These are phyloP conservation scores for Wolfiporia cocos DNA, from an alignment of 1,284 basidiomycete genomes.

Conservation along the genomic window DNA sequence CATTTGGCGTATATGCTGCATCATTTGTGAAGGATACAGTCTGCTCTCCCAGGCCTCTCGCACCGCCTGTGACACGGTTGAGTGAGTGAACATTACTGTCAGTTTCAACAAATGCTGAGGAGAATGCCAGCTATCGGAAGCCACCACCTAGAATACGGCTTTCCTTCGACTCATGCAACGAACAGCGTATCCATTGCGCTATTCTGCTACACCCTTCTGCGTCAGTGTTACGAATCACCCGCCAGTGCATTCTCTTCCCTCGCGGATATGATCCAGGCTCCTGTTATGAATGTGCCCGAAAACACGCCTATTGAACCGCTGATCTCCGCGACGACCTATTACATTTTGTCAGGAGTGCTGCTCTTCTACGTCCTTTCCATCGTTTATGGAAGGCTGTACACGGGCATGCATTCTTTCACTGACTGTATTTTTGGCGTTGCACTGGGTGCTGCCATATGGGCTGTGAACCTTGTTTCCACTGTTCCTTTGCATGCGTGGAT, in stretches of 20 bases:
- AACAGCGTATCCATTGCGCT: slow-evolving; percentile 88
- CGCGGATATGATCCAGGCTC: too few relatives aligned
- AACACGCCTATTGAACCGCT: too few relatives aligned
- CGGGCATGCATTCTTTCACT: slow-evolving; percentile 85
- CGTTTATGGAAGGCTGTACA: slow-evolving; percentile 87
- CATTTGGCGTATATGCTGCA: slow-evolving; percentile 78
- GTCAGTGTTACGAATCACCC: slow-evolving; percentile 37
- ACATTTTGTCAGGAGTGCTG: slow-evolving; percentile 39
- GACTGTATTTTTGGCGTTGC: slow-evolving; percentile 67
- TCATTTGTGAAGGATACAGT: slow-evolving; percentile 88
- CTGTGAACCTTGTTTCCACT: slow-evolving; percentile 34
- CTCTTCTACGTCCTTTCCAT: slow-evolving; percentile 70
- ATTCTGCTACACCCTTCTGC: slow-evolving; percentile 58
- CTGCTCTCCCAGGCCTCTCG: slow-evolving; percentile 87
- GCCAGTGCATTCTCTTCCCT: slow-evolving; percentile 11
- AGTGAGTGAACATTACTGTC: slow-evolving; percentile 42
- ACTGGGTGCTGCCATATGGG: slow-evolving; percentile 69
- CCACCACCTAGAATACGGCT: slow-evolving; percentile 89
- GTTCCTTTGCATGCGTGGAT: slow-evolving; percentile 46
- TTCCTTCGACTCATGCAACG: slow-evolving; percentile 94
- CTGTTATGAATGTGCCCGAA: too few relatives aligned
- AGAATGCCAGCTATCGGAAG: slow-evolving; percentile 64
- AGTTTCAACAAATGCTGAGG: neutral
- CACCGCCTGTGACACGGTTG: slow-evolving; percentile 85
- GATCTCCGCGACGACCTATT: slow-evolving; percentile 42